Evolutionary conservation across 192 early-diverging fungal genomes (phyloP), one percentile per base, ranked within the genome.

Genomic region (Cetraspora pellucida): DNA sequence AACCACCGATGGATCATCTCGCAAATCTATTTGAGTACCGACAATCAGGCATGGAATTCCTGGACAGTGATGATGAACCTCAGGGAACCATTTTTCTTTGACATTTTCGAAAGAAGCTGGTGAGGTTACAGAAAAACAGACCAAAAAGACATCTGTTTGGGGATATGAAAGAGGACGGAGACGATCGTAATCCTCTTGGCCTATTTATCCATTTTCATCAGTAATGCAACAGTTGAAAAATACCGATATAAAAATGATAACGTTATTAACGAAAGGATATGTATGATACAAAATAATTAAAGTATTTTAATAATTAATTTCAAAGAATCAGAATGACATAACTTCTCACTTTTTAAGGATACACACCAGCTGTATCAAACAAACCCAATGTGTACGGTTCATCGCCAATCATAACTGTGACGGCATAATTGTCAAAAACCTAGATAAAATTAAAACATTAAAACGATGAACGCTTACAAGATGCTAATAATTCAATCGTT

Each of bases 351-450:
- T 23, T 16, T 37, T 54, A 23, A 27, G 23, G n/a, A 37, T 23
- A 67, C 79, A 71, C 82, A 84, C 90, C 89, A 67, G 96, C 95
- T 67, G 96, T 97, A 93, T 97, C 96, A 84, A 96, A 97, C 47
- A 97, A 88, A 67, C 96, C 96, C 55, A 97, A 84, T 19, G 95
- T 95, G 85, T 96, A 97, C 30, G 97, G 97, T 82, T 98, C 95
- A 79, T 94, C 93, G 55, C 95, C 95, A 86, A 98, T 97, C 95
- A 98, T 98, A 66, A 98, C 95, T 21, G 97, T 98, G 21, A 96
- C 96, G 71, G 96, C 96, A 87, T 98, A 98, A 82, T 98, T 97
- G 87, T 97, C 96, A 89, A 96, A 97, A 25, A 91, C 91, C 87
- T 91, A 84, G 45, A 44, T 44, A n/a, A 13, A 21, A 66, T n/a